phyloP scores from a whole-genome alignment of 805 yeast species.

The Metschnikowia sp. region DNA sequence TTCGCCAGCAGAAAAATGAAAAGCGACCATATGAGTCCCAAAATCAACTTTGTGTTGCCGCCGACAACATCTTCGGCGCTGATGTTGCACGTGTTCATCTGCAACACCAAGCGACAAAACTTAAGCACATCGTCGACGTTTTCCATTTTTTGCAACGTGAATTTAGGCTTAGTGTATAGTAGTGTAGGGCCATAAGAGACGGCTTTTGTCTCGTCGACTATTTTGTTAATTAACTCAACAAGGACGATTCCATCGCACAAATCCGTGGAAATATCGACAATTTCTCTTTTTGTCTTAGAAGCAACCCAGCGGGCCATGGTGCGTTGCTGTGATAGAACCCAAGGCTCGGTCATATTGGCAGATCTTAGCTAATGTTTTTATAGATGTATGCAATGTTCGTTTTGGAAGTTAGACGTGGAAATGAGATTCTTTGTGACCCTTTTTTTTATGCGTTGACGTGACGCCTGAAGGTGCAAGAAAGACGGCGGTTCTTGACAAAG shows the following conservation, averaged over 20 bases:
- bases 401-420: too few relatives aligned
- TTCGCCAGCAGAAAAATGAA: slow-evolving; percentile 40
- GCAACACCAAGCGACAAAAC: slow-evolving; percentile 37
- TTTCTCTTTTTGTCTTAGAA: slow-evolving; percentile 27
- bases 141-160: slow-evolving; percentile 45
- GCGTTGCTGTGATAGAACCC: slow-evolving; percentile 46
- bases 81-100: slow-evolving; percentile 41
- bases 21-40: slow-evolving; percentile 50
- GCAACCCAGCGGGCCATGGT: slow-evolving; percentile 52
- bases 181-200: slow-evolving; percentile 28
- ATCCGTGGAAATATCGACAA: slow-evolving; percentile 28
- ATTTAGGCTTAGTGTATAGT: slow-evolving; percentile 35
- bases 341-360: slow-evolving; percentile 18
- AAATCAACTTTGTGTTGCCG: slow-evolving; percentile 44
- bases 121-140: slow-evolving; percentile 43
- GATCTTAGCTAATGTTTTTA: not conserved
- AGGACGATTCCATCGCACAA: slow-evolving; percentile 41
- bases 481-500: too few relatives aligned
- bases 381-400: not conserved
- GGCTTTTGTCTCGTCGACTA: slow-evolving; percentile 19
- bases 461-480: too few relatives aligned
- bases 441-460: too few relatives aligned
- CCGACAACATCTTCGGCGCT: slow-evolving; percentile 50
- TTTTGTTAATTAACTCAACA: slow-evolving; percentile 32
- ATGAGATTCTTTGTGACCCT: too few relatives aligned